A percentile compares a stretch with the other conserved stretches of the same genome.
These are phyloP conservation scores for Corylus avellana DNA, from an alignment of 306 rosid genomes.

Conservation along the genomic window DNA sequence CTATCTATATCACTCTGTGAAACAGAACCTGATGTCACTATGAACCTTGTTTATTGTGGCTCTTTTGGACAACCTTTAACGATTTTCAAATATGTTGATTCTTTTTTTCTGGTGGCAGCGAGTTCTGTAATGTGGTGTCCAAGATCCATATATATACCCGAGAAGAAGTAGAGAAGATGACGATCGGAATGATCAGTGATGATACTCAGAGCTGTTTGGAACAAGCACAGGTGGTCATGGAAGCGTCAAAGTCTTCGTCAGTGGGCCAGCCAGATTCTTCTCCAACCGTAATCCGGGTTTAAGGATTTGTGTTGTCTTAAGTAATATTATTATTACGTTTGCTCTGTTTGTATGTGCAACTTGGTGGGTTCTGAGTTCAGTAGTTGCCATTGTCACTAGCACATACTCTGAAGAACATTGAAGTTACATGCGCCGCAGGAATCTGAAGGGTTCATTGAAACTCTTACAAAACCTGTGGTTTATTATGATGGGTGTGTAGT, in stretches of 20 bases:
- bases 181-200: constrained; percentile 66
- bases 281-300: constrained; percentile 65
- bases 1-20: not conserved
- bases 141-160: constrained; percentile 80
- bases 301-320: constrained; percentile 28
- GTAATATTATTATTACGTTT: constrained; percentile 22
- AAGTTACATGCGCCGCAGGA: not conserved
- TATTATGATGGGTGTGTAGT: not conserved
- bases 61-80: not conserved
- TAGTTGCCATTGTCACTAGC: not conserved
- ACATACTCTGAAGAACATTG: not conserved
- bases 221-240: constrained; percentile 64
- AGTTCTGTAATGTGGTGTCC: constrained; percentile 75
- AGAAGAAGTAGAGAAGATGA: constrained; percentile 99
- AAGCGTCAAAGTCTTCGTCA: constrained; percentile 85
- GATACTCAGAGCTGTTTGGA: constrained; percentile 92
- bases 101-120: constrained; percentile 55
- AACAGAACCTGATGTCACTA: not conserved
- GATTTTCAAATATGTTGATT: constrained; percentile 13
- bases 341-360: constrained; percentile 26
- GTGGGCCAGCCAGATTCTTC: constrained; percentile 91
- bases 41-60: not conserved
- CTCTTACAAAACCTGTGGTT: not conserved
- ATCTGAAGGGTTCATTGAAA: not conserved
- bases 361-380: constrained; percentile 30